Evolutionary conservation across 2,329 filamentous ascomycete species (phyloP).

Genomic region (Beauveria scarabaeidicola): DNA sequence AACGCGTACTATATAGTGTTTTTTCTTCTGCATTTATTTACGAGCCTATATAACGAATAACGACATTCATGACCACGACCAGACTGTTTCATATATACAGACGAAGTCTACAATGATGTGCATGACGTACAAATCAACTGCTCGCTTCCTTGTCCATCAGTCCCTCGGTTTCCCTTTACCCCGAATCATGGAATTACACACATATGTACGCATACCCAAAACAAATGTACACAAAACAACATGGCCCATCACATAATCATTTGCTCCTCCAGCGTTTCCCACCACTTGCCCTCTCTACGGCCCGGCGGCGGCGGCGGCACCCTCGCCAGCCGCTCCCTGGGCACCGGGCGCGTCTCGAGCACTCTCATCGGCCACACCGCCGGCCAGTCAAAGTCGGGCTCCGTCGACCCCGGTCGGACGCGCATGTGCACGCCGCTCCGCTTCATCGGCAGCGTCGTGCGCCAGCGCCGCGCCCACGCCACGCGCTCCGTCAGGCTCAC

Average conservation of each 20-base stretch:
- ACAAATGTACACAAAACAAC: neutral
- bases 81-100: neutral
- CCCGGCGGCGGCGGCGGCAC: neutral
- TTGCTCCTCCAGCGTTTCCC: constrained; percentile 22
- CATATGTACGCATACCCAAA: neutral
- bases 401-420: constrained; percentile 11
- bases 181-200: too few species aligned
- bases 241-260: constrained; percentile 18
- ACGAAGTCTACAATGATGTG: neutral
- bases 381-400: constrained; percentile 20
- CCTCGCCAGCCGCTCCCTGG: constrained; percentile 8
- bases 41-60: neutral
- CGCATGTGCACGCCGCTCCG: constrained; percentile 14
- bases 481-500: constrained; percentile 14
- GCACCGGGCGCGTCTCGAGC: constrained; percentile 18
- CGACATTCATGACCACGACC: neutral
- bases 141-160: neutral
- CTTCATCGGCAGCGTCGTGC: constrained; percentile 22
- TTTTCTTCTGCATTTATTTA: neutral
- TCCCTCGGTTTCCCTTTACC: neutral
- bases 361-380: constrained; percentile 16
- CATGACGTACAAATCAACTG: neutral
- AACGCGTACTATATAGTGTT: neutral
- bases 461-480: constrained; percentile 15
- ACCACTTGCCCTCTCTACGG: constrained; percentile 19